Evolutionary conservation across 306 rosid species (phyloP).

Genomic region (Prinsepia uniflora): DNA sequence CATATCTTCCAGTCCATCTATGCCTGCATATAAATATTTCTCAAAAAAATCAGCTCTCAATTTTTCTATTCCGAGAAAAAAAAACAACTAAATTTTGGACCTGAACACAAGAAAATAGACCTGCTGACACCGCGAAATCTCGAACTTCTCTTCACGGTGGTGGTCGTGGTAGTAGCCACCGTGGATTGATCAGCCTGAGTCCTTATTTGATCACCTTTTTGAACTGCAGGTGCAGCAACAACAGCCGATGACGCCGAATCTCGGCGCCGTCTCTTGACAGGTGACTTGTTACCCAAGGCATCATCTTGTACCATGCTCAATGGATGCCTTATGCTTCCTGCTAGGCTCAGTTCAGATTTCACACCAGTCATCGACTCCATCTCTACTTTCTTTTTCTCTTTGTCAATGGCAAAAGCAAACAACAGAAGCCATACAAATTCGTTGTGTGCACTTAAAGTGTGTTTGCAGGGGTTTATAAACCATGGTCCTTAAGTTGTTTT

Average conservation of each 20-base stretch:
- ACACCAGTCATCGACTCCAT: conserved; percentile 41
- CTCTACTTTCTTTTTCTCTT: not conserved
- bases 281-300: conserved; percentile 21
- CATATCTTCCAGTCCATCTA: conserved; percentile 45
- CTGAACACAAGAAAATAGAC: conserved; percentile 12
- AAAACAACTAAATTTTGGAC: not conserved
- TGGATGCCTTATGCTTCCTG: conserved; percentile 12
- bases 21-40: conserved; percentile 21
- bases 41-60: not conserved
- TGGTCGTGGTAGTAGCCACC: conserved; percentile 5
- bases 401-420: conserved; percentile 9
- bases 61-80: conserved; percentile 3
- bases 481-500: conserved; percentile 26
- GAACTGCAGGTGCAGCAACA: conserved; percentile 16
- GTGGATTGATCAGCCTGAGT: conserved; percentile 29
- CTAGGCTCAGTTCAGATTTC: conserved; percentile 41
- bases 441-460: not conserved
- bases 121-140: conserved; percentile 48
- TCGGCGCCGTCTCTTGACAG: conserved; percentile 52
- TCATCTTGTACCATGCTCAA: conserved; percentile 39
- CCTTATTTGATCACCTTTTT: conserved; percentile 16
- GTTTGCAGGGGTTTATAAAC: conserved; percentile 18
- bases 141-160: conserved; percentile 40
- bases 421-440: conserved; percentile 13
- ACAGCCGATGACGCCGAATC: conserved; percentile 27